Evolutionary conservation across 176 grass and related monocot species (phyloP).

Genomic region (Microstegium vimineum): DNA sequence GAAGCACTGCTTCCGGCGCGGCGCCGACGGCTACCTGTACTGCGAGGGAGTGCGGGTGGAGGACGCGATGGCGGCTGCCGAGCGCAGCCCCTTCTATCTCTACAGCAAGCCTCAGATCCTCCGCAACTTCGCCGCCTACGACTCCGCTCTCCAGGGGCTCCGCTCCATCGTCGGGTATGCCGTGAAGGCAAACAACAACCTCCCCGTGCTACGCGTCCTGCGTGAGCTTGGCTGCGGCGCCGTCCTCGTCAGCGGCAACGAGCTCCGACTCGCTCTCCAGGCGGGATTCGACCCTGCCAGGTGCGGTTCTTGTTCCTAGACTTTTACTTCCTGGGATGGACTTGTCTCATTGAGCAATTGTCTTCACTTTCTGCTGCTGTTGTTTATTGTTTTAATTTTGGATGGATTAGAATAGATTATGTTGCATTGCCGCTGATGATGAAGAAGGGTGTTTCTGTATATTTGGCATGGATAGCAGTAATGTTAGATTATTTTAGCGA

Average conservation of each 20-base stretch:
- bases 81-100: constrained; percentile 87
- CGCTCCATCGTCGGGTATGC: constrained; percentile 80
- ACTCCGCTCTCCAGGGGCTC: constrained; percentile 71
- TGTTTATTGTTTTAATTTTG: neutral
- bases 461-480: neutral
- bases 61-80: constrained; percentile 71
- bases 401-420: neutral
- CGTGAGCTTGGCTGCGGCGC: constrained; percentile 72
- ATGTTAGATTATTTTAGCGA: neutral
- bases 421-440: neutral
- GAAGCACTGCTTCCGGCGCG: constrained; percentile 71
- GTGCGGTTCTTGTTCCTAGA: constrained; percentile 12
- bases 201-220: constrained; percentile 69
- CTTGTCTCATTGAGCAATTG: neutral
- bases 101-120: constrained; percentile 94
- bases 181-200: constrained; percentile 94
- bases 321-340: neutral
- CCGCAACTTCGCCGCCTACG: constrained; percentile 72
- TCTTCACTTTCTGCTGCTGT: neutral
- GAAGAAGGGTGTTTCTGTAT: neutral
- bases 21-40: constrained; percentile 65
- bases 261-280: constrained; percentile 65
- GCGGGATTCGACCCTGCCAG: constrained; percentile 78
- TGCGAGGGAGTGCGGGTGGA: constrained; percentile 74
- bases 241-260: constrained; percentile 91